phyloP scores from a whole-genome alignment of 2,329 filamentous ascomycete species.

The Zalaria obscura region DNA sequence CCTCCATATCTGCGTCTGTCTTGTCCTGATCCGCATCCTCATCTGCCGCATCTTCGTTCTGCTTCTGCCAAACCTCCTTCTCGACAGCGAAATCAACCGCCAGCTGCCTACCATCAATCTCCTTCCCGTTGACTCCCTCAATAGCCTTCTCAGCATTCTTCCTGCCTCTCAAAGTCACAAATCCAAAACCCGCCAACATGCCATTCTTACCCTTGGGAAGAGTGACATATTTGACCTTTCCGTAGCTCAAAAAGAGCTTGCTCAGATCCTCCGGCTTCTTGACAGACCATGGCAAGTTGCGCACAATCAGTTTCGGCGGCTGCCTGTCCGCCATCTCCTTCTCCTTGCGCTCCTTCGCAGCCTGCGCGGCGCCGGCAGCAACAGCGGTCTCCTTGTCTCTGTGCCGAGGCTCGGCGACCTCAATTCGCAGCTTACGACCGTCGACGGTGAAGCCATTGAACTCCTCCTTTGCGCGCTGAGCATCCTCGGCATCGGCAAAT shows the following conservation, averaged over 20 bases:
- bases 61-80: constrained; percentile 57
- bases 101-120: constrained; percentile 72
- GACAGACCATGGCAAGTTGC: constrained; percentile 92
- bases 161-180: constrained; percentile 72
- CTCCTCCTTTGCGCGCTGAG: constrained; percentile 63
- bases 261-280: constrained; percentile 71
- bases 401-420: constrained; percentile 75
- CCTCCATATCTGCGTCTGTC: constrained; percentile 4
- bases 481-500: constrained; percentile 87
- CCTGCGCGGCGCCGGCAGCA: constrained; percentile 7
- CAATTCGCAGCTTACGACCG: constrained; percentile 70
- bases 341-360: constrained; percentile 52
- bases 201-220: constrained; percentile 62
- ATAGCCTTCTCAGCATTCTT: constrained; percentile 89
- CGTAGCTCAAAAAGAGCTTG: constrained; percentile 70
- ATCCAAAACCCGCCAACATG: constrained; percentile 73
- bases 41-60: constrained; percentile 26
- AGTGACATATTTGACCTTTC: constrained; percentile 79
- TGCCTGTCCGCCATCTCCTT: constrained; percentile 50
- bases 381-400: constrained; percentile 34
- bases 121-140: constrained; percentile 73
- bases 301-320: constrained; percentile 74
- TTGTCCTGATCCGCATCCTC: constrained; percentile 13
- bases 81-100: constrained; percentile 97
- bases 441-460: constrained; percentile 66